Evolutionary conservation across 805 yeast species (phyloP).

Genomic region (Zygosaccharomyces lentus): DNA sequence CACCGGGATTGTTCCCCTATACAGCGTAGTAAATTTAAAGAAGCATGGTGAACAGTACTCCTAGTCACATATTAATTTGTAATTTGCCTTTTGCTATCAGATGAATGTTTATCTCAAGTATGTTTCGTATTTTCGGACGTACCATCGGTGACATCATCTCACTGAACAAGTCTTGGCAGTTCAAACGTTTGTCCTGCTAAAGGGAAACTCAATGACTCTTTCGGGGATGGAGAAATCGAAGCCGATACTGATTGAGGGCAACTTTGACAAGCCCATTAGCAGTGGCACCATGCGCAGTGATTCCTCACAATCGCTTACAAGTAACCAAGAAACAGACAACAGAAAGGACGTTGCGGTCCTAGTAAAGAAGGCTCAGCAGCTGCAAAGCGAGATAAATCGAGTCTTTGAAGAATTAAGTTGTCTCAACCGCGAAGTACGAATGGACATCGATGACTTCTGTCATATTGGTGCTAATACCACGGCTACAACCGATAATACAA

Average conservation of each 20-base stretch:
- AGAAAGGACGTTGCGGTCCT: neutral
- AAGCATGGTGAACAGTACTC: conserved; percentile 54
- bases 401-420: conserved; percentile 19
- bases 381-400: conserved; percentile 27
- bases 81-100: neutral
- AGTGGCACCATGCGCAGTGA: conserved; percentile 1
- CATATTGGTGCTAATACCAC: conserved; percentile 16
- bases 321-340: neutral
- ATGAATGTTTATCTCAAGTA: neutral
- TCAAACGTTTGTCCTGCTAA: neutral
- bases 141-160: neutral
- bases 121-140: neutral
- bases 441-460: conserved; percentile 32
- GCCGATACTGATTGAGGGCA: neutral
- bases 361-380: conserved; percentile 12
- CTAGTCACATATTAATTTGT: conserved; percentile 7
- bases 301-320: neutral
- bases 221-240: neutral
- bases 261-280: neutral
- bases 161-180: neutral
- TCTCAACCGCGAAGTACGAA: conserved; percentile 24
- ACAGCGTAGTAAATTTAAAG: conserved; percentile 46
- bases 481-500: neutral
- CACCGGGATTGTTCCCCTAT: conserved; percentile 46
- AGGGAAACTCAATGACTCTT: neutral